phyloP scores from a whole-genome alignment of 2,329 filamentous ascomycete genomes.

The Fusarium sp. region DNA sequence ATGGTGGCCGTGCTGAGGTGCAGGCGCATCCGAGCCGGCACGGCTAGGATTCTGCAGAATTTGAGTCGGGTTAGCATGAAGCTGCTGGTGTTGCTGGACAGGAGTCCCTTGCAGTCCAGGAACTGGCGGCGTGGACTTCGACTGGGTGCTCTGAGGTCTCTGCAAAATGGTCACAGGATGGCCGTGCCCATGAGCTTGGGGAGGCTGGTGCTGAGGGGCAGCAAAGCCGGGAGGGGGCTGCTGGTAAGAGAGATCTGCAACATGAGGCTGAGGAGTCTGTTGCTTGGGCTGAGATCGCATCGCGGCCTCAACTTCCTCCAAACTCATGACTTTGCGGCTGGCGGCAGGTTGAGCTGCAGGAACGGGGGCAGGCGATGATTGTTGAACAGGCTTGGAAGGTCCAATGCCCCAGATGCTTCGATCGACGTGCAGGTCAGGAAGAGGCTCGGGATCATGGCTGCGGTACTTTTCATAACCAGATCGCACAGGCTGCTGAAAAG shows the following conservation, averaged over 20 bases:
- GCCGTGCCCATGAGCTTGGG: slow-evolving; percentile 53
- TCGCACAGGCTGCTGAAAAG: slow-evolving; percentile 68
- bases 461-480: slow-evolving; percentile 94
- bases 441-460: slow-evolving; percentile 73
- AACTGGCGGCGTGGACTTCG: slow-evolving; percentile 54
- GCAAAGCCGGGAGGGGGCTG: slow-evolving; percentile 43
- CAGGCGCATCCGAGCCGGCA: slow-evolving; percentile 61
- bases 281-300: slow-evolving; percentile 79
- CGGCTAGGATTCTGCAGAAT: slow-evolving; percentile 84
- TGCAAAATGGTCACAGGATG: slow-evolving; percentile 68
- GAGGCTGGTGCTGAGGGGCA: slow-evolving; percentile 47
- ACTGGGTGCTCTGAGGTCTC: slow-evolving; percentile 59
- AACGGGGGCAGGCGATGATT: slow-evolving; percentile 48
- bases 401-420: slow-evolving; percentile 90
- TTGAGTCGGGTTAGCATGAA: slow-evolving; percentile 71
- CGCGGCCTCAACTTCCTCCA: slow-evolving; percentile 96
- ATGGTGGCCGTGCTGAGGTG: slow-evolving; percentile 51
- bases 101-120: slow-evolving; percentile 45
- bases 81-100: slow-evolving; percentile 52
- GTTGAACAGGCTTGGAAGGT: slow-evolving; percentile 59
- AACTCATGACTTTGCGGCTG: slow-evolving; percentile 85
- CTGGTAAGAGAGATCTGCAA: slow-evolving; percentile 46
- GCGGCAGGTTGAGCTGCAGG: slow-evolving; percentile 43
- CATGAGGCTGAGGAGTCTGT: slow-evolving; percentile 51
- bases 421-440: slow-evolving; percentile 91